phyloP scores from a whole-genome alignment of 2,329 filamentous ascomycete genomes.

The Cladophialophora bantiana region DNA sequence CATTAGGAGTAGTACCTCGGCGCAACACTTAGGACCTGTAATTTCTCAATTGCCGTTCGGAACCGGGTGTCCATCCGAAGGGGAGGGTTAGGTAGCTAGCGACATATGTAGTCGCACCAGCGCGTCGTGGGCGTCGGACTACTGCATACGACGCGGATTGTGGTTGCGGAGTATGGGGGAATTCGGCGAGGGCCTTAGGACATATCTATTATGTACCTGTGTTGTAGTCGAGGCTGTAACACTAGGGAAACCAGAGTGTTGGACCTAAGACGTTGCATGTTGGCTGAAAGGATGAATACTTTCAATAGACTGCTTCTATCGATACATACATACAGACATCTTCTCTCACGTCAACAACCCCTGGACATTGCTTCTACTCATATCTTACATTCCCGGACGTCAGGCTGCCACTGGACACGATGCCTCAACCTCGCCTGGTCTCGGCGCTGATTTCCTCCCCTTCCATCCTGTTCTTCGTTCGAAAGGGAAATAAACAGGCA shows the following conservation, averaged over 20 bases:
- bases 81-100: too few relatives aligned
- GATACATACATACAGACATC: neutral
- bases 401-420: neutral
- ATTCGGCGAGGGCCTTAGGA: too few relatives aligned
- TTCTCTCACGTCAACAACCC: neutral
- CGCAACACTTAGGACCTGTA: too few relatives aligned
- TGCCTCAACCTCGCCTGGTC: neutral
- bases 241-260: neutral
- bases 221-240: neutral
- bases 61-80: too few relatives aligned
- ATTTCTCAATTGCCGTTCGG: too few relatives aligned
- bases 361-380: neutral
- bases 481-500: slow-evolving; percentile 7
- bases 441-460: neutral
- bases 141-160: too few relatives aligned
- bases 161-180: too few relatives aligned
- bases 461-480: neutral
- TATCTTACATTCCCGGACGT: neutral
- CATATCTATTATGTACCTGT: too few relatives aligned
- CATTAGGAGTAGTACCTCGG: too few relatives aligned
- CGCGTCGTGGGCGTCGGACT: too few relatives aligned
- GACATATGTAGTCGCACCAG: too few relatives aligned
- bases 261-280: neutral
- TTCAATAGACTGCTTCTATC: neutral
- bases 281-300: neutral